A percentile compares a stretch with the other conserved stretches of the same genome.
These are phyloP conservation scores for Boeremia exigua DNA, from an alignment of 2,329 filamentous ascomycete species.

Conservation along the genomic window DNA sequence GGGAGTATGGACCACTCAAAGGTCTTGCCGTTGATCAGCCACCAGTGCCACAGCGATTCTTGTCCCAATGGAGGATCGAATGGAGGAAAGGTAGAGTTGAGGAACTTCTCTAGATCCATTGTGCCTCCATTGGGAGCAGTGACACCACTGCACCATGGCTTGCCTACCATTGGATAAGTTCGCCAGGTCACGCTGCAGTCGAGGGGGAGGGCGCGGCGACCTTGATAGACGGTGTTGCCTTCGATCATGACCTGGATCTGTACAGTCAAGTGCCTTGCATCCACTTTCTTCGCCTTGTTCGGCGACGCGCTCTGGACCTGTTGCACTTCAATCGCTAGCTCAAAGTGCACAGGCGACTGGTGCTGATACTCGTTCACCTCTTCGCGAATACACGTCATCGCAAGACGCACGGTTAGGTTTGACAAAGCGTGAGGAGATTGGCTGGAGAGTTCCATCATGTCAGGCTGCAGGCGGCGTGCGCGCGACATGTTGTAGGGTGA, in stretches of 20 bases:
- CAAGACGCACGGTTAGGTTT: not conserved
- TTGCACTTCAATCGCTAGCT: not conserved
- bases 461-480: not conserved
- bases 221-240: not conserved
- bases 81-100: constrained; percentile 12
- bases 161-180: not conserved
- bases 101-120: constrained; percentile 4
- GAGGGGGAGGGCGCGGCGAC: not conserved
- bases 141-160: not conserved
- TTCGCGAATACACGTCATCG: not conserved
- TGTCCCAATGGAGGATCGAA: not conserved
- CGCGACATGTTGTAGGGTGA: too few relatives aligned
- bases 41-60: constrained; percentile 25
- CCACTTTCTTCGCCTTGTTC: too few relatives aligned
- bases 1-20: constrained; percentile 37
- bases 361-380: not conserved
- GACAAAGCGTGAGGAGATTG: not conserved
- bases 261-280: not conserved
- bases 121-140: not conserved
- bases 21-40: constrained; percentile 27
- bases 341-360: not conserved
- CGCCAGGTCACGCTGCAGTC: not conserved
- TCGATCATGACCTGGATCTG: not conserved
- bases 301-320: not conserved
- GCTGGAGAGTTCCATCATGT: not conserved